Evolutionary conservation across 169 alveolate genomes (phyloP).

Genomic region (Fabrea salina): DNA sequence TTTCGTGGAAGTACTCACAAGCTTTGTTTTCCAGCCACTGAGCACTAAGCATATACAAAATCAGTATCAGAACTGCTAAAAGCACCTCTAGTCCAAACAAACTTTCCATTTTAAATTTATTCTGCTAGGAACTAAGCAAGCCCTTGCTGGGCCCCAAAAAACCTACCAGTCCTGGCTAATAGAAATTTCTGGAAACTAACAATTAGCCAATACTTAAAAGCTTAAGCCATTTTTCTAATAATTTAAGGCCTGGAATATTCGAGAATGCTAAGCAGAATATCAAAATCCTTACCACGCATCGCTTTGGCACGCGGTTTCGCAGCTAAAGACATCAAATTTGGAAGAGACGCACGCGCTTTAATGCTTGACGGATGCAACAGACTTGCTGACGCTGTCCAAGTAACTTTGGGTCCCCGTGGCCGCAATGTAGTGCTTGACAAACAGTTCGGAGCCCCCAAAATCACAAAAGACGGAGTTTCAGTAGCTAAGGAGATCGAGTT

Average conservation of each 20-base stretch:
- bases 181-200: too few relatives aligned
- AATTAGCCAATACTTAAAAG: too few relatives aligned
- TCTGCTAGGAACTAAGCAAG: too few relatives aligned
- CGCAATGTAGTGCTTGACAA: conserved; percentile 97
- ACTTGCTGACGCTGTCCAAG: conserved; percentile 98
- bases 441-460: conserved; percentile 95
- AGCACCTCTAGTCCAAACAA: conserved; percentile 49
- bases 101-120: neutral
- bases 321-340: conserved; percentile 70
- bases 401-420: conserved; percentile 99
- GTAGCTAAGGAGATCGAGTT: conserved; percentile 98
- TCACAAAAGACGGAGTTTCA: conserved; percentile 99
- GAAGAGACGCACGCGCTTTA: conserved; percentile 66
- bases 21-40: conserved; percentile 36
- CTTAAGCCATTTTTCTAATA: neutral
- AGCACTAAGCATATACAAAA: conserved; percentile 45
- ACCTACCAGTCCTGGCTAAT: too few relatives aligned
- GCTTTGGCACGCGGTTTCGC: conserved; percentile 28
- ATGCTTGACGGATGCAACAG: conserved; percentile 88
- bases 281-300: neutral
- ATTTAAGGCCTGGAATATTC: neutral
- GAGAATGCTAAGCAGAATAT: conserved; percentile 9
- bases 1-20: conserved; percentile 48
- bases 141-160: too few relatives aligned
- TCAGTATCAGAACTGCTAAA: conserved; percentile 38